Evolutionary conservation across 164 flowering plant species (phyloP), one percentile per base, ranked within the genome.

Genomic region (Vitis amurensis): DNA sequence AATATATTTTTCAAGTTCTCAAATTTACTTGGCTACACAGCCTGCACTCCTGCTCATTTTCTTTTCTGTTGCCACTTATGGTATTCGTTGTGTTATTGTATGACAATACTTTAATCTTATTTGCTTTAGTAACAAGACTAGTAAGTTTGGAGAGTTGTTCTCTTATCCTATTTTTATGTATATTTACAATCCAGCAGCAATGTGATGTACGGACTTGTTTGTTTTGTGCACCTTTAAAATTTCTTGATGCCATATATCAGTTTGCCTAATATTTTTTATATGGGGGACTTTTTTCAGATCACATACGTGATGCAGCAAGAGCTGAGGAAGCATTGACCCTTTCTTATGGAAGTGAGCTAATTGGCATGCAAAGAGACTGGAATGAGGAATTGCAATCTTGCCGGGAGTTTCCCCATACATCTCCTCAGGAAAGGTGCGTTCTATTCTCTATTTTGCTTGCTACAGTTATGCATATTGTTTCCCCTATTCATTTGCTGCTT

Each of bases 301-400:
- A 96, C 72, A 85, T 78, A 63, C 89, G 97, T 64, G 97, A 96
- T 88, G 91, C 98, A 44, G 94, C 98, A 11, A 86, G 99, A 75
- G 99, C 98, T n/a, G 99, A 96, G 80, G 85, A 89, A 78, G 85
- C 97, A n/a, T 68, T 92, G 23, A 89, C 85, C n/a, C 91, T 96
- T 73, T 84, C 97, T 3, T 96, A 80, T 79, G 98, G 99, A 65
- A 89, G 97, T 79, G 99, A 96, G 84, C 77, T 93, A 56, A 86
- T 96, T 76, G 99, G 99, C 51, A 93, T 93, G 99, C 99, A 92
- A 78, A 86, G 99, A 67, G 99, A 96, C 72, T 96, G 99, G 99
- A 96, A 96, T 82, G 99, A 96, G 76, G 99, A 96, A 71, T 83
- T 96, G 80, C 99, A 96, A 77, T 89, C 97, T 61, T 96, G 99